A percentile compares a stretch with the other conserved stretches of the same genome.
These are phyloP conservation scores for Coffea humblotiana DNA, from an alignment of 305 asterid genomes.

Conservation along the genomic window DNA sequence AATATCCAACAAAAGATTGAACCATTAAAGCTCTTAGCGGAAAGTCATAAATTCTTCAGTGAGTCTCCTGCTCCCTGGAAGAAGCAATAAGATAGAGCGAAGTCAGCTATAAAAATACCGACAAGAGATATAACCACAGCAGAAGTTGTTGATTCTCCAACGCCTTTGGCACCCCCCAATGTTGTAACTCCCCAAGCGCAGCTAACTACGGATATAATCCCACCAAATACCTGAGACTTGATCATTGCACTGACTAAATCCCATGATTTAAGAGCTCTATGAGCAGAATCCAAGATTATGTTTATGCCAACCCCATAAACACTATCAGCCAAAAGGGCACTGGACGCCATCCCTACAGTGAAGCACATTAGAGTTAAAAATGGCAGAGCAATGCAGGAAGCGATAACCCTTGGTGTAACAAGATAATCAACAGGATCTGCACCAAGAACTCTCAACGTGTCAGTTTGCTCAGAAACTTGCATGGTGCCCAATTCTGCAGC, in stretches of 20 bases:
- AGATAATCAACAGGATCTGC: constrained; percentile 85
- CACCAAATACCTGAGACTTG: constrained; percentile 79
- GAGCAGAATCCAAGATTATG: constrained; percentile 85
- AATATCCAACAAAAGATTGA: not conserved
- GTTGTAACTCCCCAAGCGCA: constrained; percentile 99
- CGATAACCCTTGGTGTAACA: constrained; percentile 85
- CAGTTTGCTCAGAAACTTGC: constrained; percentile 99
- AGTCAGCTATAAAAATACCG: constrained; percentile 82
- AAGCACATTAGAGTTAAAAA: constrained; percentile 82
- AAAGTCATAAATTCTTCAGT: constrained; percentile 55
- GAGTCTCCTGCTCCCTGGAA: constrained; percentile 98
- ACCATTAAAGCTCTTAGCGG: not conserved
- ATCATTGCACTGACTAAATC: constrained; percentile 90
- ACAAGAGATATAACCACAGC: constrained; percentile 94
- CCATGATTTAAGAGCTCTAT: constrained; percentile 75
- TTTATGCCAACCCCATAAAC: constrained; percentile 84
- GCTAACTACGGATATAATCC: constrained; percentile 82
- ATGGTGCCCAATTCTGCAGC: constrained; percentile 97
- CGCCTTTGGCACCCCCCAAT: constrained; percentile 96
- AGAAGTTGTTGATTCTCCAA: constrained; percentile 92
- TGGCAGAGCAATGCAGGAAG: constrained; percentile 74
- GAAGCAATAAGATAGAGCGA: constrained; percentile 77
- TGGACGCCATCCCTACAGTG: constrained; percentile 83
- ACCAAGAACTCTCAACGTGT: constrained; percentile 88
- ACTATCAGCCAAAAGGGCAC: constrained; percentile 71